Percentiles rank a stretch among this genome's conserved stretches.
Conservation (phyloP, 306 rosid genomes). For the Medicago arabica region DNA sequence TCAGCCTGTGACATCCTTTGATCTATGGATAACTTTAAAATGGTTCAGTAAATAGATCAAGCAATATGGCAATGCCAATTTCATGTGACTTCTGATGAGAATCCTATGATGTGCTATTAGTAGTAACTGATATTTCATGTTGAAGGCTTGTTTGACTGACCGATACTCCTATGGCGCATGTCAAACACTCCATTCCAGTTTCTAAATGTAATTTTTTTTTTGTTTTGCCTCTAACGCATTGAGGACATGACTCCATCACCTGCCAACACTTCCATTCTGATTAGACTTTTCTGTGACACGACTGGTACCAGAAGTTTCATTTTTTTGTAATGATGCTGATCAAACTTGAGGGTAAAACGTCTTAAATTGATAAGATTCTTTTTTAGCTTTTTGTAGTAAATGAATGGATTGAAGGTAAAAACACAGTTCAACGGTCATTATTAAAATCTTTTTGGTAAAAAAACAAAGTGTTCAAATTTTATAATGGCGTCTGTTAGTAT, state of each 20-base stretch:
- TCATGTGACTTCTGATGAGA: not conserved
- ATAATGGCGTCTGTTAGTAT: not conserved
- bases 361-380: not conserved
- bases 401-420: not conserved
- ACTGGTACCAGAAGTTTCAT: not conserved
- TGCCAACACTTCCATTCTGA: not conserved
- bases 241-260: not conserved
- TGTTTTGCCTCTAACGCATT: not conserved
- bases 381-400: not conserved
- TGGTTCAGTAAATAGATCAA: not conserved
- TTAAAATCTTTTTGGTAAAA: not conserved
- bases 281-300: not conserved
- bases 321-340: not conserved
- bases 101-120: conserved; percentile 8
- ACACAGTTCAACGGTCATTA: not conserved
- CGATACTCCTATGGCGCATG: not conserved
- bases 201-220: not conserved
- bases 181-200: not conserved
- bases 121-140: not conserved
- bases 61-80: conserved; percentile 10
- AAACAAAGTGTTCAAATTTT: not conserved
- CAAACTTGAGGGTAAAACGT: not conserved
- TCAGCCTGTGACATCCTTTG: not conserved
- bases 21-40: conserved; percentile 11
- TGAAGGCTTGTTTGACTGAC: not conserved